Evolutionary conservation across 768 basidiomycete species (phyloP), one percentile per base, ranked within the genome.

Genomic region (Lentinula detonsa): DNA sequence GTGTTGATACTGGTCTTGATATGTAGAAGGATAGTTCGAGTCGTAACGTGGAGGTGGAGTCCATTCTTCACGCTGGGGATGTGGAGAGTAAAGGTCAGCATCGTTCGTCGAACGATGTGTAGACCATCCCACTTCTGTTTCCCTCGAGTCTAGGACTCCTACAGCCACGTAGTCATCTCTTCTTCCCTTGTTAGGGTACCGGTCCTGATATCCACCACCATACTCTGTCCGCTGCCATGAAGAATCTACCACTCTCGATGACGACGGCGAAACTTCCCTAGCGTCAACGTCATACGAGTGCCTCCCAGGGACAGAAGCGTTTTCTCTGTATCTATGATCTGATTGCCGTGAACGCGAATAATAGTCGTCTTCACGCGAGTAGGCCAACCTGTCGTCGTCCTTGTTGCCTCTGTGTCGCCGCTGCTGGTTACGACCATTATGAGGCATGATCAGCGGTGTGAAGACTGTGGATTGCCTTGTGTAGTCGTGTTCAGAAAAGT

Each of bases 301-400:
- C 62, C 79, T 77, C 65, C 69, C 73, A 50, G 81, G 74, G 16
- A 74, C 73, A 45, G 80, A 75, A 40, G 81, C 70, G 15, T 79
- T 54, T 11, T 53, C 66, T 71, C 77, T 79, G 71, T 73, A 74
- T 58, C 78, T 78, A 63, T 70, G 75, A 66, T 85, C 82, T 49
- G 79, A 73, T 65, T 77, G 77, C 65, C 75, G 77, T 61, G 76
- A 71, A 70, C 80, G 81, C 65, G 83, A 71, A 71, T 83, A 85
- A n/a, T 77, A 70, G 63, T 85, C 81, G 75, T 68, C 65, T 86
- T 84, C 63, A 85, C 84, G 71, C 78, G 81, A 68, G 78, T 73
- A 71, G 75, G 77, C 74, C 70, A 76, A 79, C 63, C 74, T 72
- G 66, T 84, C 81, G 65, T 80, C 78, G 66, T 81, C 79, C 63